Base-by-base conservation (phyloP, 768 basidiomycete genomes). In the Mycena floridula region DNA sequence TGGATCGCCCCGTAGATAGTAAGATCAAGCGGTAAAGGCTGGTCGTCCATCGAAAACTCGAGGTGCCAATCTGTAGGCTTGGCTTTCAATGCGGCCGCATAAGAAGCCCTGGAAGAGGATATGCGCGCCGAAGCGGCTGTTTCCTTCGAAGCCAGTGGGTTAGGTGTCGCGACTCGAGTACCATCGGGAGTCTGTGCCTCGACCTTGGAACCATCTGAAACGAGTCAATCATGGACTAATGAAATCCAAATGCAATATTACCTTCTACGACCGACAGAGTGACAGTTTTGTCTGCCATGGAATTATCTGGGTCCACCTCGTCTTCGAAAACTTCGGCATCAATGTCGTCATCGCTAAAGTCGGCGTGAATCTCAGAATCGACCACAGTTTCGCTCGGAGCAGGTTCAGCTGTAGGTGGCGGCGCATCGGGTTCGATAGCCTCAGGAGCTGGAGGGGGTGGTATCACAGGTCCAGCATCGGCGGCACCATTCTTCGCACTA, bases 1-100 rank as follows among this genome's bases (percentile, higher is more conserved):
- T 98, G 93, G 37, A 96, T 87, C 0, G 93, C 95, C 7, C 96
- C 96, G 57, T 96, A 99, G 41, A 99, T 85, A 0, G 96, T 99
- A 44, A 94, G 72, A 59, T 94, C 89, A 47, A 94, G 64, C 0
- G 88, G 85, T 15, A 98, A 67, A 18, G 79, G 64, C 37, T 89
- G 83, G 48, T 92, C 93, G 57, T 90, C 90, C 81, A 97, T 87
- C 7, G 79, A 86, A 64, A 99, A 98, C 63, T 96, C 87, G 42
- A 98, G 79, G 60, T 99, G 94, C 91, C 92, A 99, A 57, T 98
- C 95, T 13, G 78, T 81, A 4, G 95, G 93, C 57, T 91, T 92
- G 0, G 91, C 71, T 66, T 92, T 96, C 46, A 97, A 73, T 11
- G 94, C 94, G 3, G 92, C 85, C 24, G 96, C 96, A 61, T 99